Evolutionary conservation across 352 stramenopile species (phyloP), one percentile per base, ranked within the genome.

Genomic region (Peronosclerospora sorghi): DNA sequence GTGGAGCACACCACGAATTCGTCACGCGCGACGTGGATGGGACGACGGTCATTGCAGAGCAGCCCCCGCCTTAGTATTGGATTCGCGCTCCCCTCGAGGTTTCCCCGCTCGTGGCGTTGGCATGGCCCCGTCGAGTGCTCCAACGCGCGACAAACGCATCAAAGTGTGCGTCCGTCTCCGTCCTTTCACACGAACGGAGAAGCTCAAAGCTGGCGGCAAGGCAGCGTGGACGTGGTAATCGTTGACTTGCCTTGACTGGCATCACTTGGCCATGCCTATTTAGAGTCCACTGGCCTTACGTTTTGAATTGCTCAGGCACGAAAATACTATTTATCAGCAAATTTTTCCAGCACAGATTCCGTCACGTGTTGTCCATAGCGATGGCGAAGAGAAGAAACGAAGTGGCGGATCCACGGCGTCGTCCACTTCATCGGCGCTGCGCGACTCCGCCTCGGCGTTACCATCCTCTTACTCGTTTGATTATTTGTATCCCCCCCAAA

Each of bases 321-420:
- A 83, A 32, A 86, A 89, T 54, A 86, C 63, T 45, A 94, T 96
- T 66, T 84, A 84, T 67, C 83, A 92, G 54, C 73, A 88, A 59
- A 86, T 89, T 51, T 84, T 84, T 52, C 76, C 71, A 1, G 75
- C 73, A 34, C 71, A 76, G 37, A 68, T 75, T 42, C 65, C 61
- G 21, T 44, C 61, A 40, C 62, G 65, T 23, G 15, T 9, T 34
- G 28, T 15, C 15, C 4, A 4, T 5, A 5, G 15, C 2, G 8
- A 34, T 3, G 28, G 15, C 28, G 28, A 13, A 15, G 28, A 34
- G 40, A 63, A 59, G 32, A 62, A 61, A 32, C 54, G 60, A 2
- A 57, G 42, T 23, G 62, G 52, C 9, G 54, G 62, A 1, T 68
- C 59, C 1, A 59, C 52, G 2, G 58, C 61, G 4, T 73, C 64